Base-by-base conservation (phyloP, 2,329 filamentous ascomycete species). In the Fusarium sp. region DNA sequence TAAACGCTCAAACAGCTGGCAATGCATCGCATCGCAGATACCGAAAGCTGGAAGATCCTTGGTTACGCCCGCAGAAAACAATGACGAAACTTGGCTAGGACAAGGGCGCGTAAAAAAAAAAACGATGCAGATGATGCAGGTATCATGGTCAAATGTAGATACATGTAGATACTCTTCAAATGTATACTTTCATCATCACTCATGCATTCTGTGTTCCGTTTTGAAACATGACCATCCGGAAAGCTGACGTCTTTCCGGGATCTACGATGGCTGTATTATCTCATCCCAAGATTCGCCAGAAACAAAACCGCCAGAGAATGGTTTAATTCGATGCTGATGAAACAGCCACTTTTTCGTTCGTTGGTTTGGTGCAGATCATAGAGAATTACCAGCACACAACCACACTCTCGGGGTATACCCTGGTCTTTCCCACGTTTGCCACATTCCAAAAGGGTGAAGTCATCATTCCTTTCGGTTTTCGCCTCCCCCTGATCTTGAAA, bases 381-480 rank as follows among this genome's bases (percentile, higher is more conserved):
- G 36, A 56, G 31, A 59, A 44, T 27, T 38, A 51, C 49, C 59
- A 53, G 33, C 40, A 27, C 31, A 24, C 20, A 12, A 12, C 14
- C 36, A 36, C 51, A 33, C n/a, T 16, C 22, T 42, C 20, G 14
- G 22, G 22, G 53, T 55, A 42, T 55, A 42, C 38, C 57, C 46
- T 35, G 22, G 29, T 62, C 55, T 33, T 33, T 31, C 51, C 42
- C 56, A 66, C 66, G 64, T 75, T 77, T 74, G 75, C 73, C 75
- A 76, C 75, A 77, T 76, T 62, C 73, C 66, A 36, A 67, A 62
- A 55, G n/a, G 70, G 72, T 69, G 62, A 77, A 75, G 66, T 67
- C 75, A 72, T 57, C 55, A 57, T 57, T 38, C 29, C 31, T 16
- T 35, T 35, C n/a, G 42, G 33, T 57, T 74, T 76, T 69, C 66